Base-by-base conservation (phyloP, 345 rosid genomes). In the Clarkia xantiana region DNA sequence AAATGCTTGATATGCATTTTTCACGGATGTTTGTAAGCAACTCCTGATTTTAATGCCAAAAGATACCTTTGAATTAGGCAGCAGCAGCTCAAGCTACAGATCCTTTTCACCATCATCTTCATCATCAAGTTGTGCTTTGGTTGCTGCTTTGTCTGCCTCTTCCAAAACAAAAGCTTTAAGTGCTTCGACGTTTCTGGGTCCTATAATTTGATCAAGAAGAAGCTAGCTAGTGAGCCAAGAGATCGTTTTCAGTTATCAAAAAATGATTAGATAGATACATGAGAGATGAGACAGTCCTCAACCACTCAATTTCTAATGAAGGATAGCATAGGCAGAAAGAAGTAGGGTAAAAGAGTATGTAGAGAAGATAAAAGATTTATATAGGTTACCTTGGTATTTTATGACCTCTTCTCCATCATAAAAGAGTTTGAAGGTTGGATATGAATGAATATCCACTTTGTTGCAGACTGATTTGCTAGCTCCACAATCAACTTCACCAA, bases 401-500 rank as follows among this genome's bases (percentile, higher is more conserved):
- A 84, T 65, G 64, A 86, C 91, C 73, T 72, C 95, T 67, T 86
- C 91, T 43, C 97, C 97, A 46, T 90, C 83, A 38, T 76, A 90
- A 61, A 90, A 86, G 45, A 83, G 63, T 75, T 83, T 90, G 65
- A 90, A 90, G 1, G 97, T 90, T 45, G 97, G 97, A 65, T 91
- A 91, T 1, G 96, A 83, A 61, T 86, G 89, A 60, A 86, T 91
- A 56, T 91, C 87, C 40, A 71, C 94, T 66, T 91, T 79, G 44
- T 91, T 45, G 61, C 98, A 91, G 43, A 91, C 75, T 47, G 81
- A 51, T 71, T 86, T 91, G 63, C 84, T 80, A 2, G 64, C 41
- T 40, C 78, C 77, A 17, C 98, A 91, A 51, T 91, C 98, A 49
- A 91, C 96, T 73, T 86, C 96, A 25, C 98, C 98, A 40, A 83